These are phyloP conservation scores for Picea abies DNA, from an alignment of 83 land plant genomes.

Conservation along the genomic window DNA sequence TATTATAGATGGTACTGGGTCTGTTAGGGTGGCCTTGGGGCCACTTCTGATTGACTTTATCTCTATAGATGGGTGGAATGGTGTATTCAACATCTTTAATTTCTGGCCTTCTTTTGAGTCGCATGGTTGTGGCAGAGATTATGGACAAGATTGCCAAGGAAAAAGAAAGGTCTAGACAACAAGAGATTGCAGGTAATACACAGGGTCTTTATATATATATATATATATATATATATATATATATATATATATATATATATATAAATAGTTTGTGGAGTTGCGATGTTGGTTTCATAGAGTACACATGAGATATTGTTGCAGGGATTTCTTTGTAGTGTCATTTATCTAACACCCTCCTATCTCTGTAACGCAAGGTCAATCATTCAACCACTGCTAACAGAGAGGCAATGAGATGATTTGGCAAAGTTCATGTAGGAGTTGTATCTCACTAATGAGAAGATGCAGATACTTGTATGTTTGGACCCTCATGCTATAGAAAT, in stretches of 20 bases:
- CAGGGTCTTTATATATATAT: not conserved
- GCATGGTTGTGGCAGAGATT: constrained; percentile 56
- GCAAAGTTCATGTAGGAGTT: too few relatives aligned
- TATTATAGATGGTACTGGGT: constrained; percentile 93
- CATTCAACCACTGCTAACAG: not conserved
- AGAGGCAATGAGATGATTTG: not conserved
- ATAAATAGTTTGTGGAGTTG: too few relatives aligned
- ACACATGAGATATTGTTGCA: not conserved
- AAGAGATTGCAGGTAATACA: too few relatives aligned
- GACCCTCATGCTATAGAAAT: too few relatives aligned
- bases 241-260: too few relatives aligned
- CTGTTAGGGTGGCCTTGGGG: constrained; percentile 90
- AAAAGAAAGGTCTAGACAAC: too few relatives aligned
- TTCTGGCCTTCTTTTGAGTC: constrained; percentile 58
- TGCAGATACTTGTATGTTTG: too few relatives aligned
- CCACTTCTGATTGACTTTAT: constrained; percentile 89
- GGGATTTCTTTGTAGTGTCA: not conserved
- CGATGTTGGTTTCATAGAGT: too few relatives aligned
- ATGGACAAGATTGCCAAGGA: constrained; percentile 28
- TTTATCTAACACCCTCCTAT: not conserved
- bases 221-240: too few relatives aligned
- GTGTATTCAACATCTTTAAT: constrained; percentile 61
- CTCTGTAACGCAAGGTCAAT: not conserved
- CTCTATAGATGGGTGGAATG: too few relatives aligned
- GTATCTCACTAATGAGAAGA: too few relatives aligned